Evolutionary conservation across 345 rosid species (phyloP).

Genomic region (Camelina sativa): DNA sequence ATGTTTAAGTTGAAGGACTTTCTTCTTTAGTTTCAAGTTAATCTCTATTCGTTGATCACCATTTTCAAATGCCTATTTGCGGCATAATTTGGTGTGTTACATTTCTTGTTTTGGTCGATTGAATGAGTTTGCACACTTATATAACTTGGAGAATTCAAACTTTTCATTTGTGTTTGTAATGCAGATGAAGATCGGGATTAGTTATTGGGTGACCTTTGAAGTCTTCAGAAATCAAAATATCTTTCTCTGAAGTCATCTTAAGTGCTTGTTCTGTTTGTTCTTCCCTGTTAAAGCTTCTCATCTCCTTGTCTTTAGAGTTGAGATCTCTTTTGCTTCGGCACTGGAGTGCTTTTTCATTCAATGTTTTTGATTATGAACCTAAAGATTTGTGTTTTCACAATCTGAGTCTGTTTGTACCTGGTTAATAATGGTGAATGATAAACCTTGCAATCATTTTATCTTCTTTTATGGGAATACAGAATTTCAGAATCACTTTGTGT

Average conservation of each 20-base stretch:
- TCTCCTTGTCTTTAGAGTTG: constrained; percentile 18
- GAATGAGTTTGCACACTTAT: not conserved
- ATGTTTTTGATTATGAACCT: constrained; percentile 25
- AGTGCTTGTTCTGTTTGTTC: constrained; percentile 37
- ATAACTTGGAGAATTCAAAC: no score
- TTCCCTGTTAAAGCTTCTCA: constrained; percentile 29
- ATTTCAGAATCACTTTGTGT: not conserved
- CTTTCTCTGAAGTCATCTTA: constrained; percentile 14
- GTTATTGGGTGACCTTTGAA: constrained; percentile 3
- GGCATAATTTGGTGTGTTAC: not conserved
- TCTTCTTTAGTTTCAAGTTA: constrained; percentile 3
- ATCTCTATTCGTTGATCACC: not conserved
- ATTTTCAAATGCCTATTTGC: not conserved
- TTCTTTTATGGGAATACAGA: not conserved
- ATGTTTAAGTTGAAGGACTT: not conserved
- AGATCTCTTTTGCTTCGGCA: constrained; percentile 35
- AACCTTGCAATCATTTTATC: constrained; percentile 18
- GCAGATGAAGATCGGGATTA: constrained; percentile 50
- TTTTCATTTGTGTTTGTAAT: not conserved
- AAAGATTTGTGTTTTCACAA: constrained; percentile 34
- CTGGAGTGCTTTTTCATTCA: constrained; percentile 15
- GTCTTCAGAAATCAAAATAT: constrained; percentile 4
- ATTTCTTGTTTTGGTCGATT: constrained; percentile 14
- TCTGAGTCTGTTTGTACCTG: constrained; percentile 41
- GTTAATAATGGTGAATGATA: constrained; percentile 41